Base-by-base conservation (phyloP, 2,329 filamentous ascomycete genomes). In the Penicillium digitatum region DNA sequence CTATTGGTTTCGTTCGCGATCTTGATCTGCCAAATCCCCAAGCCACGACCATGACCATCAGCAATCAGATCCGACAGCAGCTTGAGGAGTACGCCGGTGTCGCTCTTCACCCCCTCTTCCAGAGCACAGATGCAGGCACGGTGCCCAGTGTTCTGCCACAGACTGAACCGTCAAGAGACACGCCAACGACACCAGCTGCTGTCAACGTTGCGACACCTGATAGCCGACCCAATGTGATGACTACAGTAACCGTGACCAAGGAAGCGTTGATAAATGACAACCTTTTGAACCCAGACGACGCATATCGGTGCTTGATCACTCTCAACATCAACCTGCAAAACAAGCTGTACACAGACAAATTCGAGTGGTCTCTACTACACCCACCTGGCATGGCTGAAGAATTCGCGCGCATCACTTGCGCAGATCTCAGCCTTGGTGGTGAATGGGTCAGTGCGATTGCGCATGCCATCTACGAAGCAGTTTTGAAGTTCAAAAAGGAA, bases 361-460 rank as follows among this genome's bases (percentile, higher is more conserved):
- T 99, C 61, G 93, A 97, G 72, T 97, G 93, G 93, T 97, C 93
- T 5, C 79, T 99, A 20, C 80, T 96, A 18, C 92, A 97, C 67
- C 91, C 92, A 2, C 88, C 91, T 1, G 93, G 93, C 22, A 91
- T 93, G 39, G 90, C 94, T 0, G 93, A 99, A 72, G 85, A 87
- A 12, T 97, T 97, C 71, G 92, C 94, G 32, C 90, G 90, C 69
- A 85, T 90, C 61, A 97, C 94, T 0, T 97, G 94, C 70, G 89
- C 90, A 27, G 94, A 99, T 70, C 79, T 99, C 9, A 93, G 93
- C 7, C 78, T 99, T 50, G 82, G 87, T 7, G 90, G 91, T 43
- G 94, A 99, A 76, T 99, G 94, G 91, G 85, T 96, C 5, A 89
- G 91, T 3, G 90, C 90, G 29, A 90, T 99, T 78, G 90, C 94